phyloP scores from a whole-genome alignment of 257 asterid species.

The Henckelia pumila region DNA sequence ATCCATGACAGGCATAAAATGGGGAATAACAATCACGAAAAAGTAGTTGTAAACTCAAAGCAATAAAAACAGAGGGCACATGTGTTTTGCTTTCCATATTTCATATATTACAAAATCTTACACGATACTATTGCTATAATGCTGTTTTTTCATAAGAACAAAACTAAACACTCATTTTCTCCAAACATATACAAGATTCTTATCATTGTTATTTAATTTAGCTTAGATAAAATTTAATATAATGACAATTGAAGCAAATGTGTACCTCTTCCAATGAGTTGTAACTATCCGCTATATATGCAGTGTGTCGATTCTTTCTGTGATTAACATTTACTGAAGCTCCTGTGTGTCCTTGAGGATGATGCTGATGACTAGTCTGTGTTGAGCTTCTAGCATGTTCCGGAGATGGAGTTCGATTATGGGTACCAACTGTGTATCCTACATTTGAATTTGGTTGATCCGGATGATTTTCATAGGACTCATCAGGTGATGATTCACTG shows the following conservation, averaged over 20 bases:
- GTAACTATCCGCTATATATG: slow-evolving; percentile 70
- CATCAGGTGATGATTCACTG: slow-evolving; percentile 58
- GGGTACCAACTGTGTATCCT: slow-evolving; percentile 36
- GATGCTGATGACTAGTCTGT: background rate
- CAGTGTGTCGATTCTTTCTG: slow-evolving; percentile 41
- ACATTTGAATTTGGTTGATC: slow-evolving; percentile 33
- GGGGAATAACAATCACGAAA: background rate
- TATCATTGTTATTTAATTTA: background rate
- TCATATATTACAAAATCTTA: background rate
- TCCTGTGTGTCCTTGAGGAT: background rate
- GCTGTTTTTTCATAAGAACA: background rate
- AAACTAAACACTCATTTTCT: background rate
- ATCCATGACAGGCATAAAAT: background rate
- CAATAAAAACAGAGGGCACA: background rate
- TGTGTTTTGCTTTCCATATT: background rate
- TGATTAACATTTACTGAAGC: slow-evolving; percentile 30
- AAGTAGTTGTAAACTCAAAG: background rate
- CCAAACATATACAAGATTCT: background rate
- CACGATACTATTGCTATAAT: background rate
- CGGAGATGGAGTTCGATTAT: slow-evolving; percentile 39
- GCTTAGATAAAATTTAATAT: background rate
- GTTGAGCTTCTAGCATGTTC: slow-evolving; percentile 21
- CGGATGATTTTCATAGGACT: slow-evolving; percentile 29
- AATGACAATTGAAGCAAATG: background rate
- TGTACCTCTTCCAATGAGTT: slow-evolving; percentile 75